Percentiles rank a stretch among this genome's conserved stretches.
phyloP scores from a whole-genome alignment of 106 monocot species.

The Acanthochlamys bracteata region DNA sequence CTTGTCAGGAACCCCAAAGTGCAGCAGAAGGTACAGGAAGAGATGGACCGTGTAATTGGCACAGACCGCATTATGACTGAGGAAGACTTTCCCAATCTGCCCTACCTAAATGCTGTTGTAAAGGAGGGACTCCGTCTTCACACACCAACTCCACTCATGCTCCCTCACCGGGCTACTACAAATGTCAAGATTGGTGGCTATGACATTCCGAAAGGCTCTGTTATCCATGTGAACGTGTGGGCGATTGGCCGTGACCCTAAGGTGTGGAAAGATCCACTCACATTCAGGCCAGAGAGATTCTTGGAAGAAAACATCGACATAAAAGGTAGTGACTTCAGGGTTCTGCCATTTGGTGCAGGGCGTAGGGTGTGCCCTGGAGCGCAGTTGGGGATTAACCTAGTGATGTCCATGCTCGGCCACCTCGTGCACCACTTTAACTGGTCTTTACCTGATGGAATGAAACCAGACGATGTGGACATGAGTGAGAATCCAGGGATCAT shows the following conservation, averaged over 20 bases:
- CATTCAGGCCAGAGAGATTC: slow-evolving; percentile 76
- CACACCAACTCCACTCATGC: slow-evolving; percentile 93
- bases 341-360: slow-evolving; percentile 88
- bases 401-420: slow-evolving; percentile 81
- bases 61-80: slow-evolving; percentile 55
- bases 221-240: slow-evolving; percentile 86
- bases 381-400: slow-evolving; percentile 83
- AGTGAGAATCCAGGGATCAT: slow-evolving; percentile 76
- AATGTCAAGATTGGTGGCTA: slow-evolving; percentile 65
- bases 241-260: slow-evolving; percentile 70
- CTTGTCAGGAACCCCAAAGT: slow-evolving; percentile 65
- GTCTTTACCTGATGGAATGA: slow-evolving; percentile 54
- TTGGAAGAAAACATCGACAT: slow-evolving; percentile 76
- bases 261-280: slow-evolving; percentile 60
- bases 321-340: slow-evolving; percentile 76
- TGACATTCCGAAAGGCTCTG: slow-evolving; percentile 75
- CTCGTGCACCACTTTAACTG: slow-evolving; percentile 83
- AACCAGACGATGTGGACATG: slow-evolving; percentile 57
- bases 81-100: slow-evolving; percentile 64
- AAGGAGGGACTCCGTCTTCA: slow-evolving; percentile 92
- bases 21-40: slow-evolving; percentile 66
- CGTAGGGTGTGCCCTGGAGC: slow-evolving; percentile 84
- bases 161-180: slow-evolving; percentile 67
- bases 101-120: slow-evolving; percentile 68
- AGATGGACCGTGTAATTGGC: slow-evolving; percentile 74